These are phyloP conservation scores for Parachlorella kessleri DNA, from an alignment of 139 green algal genomes.

Conservation along the genomic window DNA sequence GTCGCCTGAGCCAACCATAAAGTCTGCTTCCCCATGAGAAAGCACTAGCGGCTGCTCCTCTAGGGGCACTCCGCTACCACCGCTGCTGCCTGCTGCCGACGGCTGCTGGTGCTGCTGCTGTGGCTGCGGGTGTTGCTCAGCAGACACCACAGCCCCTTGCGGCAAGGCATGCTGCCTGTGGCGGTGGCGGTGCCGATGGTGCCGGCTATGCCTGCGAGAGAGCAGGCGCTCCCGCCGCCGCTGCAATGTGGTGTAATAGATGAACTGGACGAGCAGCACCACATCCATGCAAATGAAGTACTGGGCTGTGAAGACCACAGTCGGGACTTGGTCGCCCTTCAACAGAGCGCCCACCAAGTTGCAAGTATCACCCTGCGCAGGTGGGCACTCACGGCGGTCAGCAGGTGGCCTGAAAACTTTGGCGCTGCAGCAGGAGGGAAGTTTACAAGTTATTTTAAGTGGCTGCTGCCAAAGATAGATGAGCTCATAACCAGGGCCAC, in stretches of 20 bases:
- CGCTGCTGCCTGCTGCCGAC: background rate
- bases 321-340: conserved; percentile 83
- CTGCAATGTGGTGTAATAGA: conserved; percentile 43
- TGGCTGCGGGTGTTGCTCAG: background rate
- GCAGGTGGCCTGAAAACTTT: too few relatives aligned
- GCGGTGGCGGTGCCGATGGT: conserved; percentile 16
- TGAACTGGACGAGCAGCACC: conserved; percentile 81
- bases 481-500: too few relatives aligned
- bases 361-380: conserved; percentile 58
- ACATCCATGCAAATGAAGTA: conserved; percentile 47
- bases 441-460: too few relatives aligned
- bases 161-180: background rate
- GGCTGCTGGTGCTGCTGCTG: background rate
- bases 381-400: too few relatives aligned
- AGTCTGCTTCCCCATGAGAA: too few relatives aligned
- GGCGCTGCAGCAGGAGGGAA: too few relatives aligned
- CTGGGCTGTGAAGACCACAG: conserved; percentile 68
- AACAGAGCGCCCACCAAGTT: conserved; percentile 87
- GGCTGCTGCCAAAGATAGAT: too few relatives aligned
- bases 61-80: background rate
- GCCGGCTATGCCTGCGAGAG: conserved; percentile 14
- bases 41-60: too few relatives aligned
- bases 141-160: background rate
- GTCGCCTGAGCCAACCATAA: background rate
- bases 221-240: conserved; percentile 29